These are phyloP conservation scores for Tylopilus rubrobrunneus DNA, from an alignment of 768 basidiomycete genomes.

Conservation along the genomic window DNA sequence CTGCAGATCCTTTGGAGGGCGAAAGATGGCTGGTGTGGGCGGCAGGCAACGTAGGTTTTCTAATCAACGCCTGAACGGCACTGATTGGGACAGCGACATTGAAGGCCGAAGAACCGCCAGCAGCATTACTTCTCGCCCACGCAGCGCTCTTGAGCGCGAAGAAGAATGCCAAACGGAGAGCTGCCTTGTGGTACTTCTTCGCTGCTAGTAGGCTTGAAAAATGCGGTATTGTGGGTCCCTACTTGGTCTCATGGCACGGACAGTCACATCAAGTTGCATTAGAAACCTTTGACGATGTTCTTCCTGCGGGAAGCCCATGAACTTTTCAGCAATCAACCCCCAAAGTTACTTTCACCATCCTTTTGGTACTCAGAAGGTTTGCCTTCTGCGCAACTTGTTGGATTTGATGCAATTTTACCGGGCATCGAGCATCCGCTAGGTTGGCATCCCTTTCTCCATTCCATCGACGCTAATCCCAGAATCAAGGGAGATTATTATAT, in stretches of 20 bases:
- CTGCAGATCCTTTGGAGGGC: conserved; percentile 57
- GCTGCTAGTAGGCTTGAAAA: conserved; percentile 79
- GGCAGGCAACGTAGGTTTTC: conserved; percentile 64
- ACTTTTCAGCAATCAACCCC: conserved; percentile 48
- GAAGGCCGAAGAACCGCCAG: conserved; percentile 80
- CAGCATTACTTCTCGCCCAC: conserved; percentile 76
- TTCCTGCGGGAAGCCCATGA: conserved; percentile 71
- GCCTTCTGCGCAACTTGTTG: conserved; percentile 34
- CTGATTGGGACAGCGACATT: conserved; percentile 27
- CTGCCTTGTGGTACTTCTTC: conserved; percentile 74
- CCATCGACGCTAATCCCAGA: conserved; percentile 5
- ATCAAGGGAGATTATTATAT: conserved; percentile 77
- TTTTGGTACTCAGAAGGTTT: conserved; percentile 75
- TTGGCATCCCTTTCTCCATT: conserved; percentile 24
- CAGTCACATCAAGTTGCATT: conserved; percentile 1
- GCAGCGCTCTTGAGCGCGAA: conserved; percentile 67
- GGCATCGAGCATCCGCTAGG: conserved; percentile 81
- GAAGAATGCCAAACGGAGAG: conserved; percentile 55
- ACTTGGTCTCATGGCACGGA: conserved; percentile 1
- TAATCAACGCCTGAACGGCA: conserved; percentile 8
- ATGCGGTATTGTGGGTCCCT: conserved; percentile 68
- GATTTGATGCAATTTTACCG: conserved; percentile 61
- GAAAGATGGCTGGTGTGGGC: conserved; percentile 87
- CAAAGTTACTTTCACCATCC: conserved; percentile 67
- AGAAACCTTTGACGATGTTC: conserved; percentile 87